Base-by-base conservation (phyloP, 2,329 filamentous ascomycete species). In the Diaporthe citriasiana region DNA sequence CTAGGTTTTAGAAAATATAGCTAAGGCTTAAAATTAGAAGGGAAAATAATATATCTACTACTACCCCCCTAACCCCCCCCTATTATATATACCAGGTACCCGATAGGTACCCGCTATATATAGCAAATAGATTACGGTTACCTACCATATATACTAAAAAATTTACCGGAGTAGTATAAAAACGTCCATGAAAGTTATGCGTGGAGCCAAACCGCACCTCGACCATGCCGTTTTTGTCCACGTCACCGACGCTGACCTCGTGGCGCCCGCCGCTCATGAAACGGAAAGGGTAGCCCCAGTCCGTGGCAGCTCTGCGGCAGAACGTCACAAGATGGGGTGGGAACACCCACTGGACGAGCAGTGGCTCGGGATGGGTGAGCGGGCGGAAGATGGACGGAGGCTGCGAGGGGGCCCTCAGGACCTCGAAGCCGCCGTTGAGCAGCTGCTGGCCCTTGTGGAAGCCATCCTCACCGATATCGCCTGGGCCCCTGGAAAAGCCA, bases 251-350 rank as follows among this genome's bases (percentile, higher is more conserved):
- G 30, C 63, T 35, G 40, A 56, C 55, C 35, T 73, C 71, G 25
- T 73, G 71, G 10, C 71, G 71, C 4, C 71, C 71, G 5, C 71
- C 71, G 17, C 71, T 73, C 71, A 73, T 73, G 30, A 70, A 59
- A 0, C 71, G 63, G 53, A 70, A 73, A 4, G 63, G 71, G 13
- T 73, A 73, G 6, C 71, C 71, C 63, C 71, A 73, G n/a, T 59
- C 71, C 10, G 71, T 22, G 15, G 71, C 71, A 12, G 42, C 63
- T 17, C 45, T 73, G 10, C 42, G 63, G 55, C 63, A 73, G 40
- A 60, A 60, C 15, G 42, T 33, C n/a, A 73, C 63, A 19, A 68
- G 51, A n/a, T 13, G 30, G 3, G 71, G 55, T 27, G 71, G 53
- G 19, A 73, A 57, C 8, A 38, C 25, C 71, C 71, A 73, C 33